Evolutionary conservation across 73 alveolate species (phyloP).

Genomic region (Vitrella brassicaformis): DNA sequence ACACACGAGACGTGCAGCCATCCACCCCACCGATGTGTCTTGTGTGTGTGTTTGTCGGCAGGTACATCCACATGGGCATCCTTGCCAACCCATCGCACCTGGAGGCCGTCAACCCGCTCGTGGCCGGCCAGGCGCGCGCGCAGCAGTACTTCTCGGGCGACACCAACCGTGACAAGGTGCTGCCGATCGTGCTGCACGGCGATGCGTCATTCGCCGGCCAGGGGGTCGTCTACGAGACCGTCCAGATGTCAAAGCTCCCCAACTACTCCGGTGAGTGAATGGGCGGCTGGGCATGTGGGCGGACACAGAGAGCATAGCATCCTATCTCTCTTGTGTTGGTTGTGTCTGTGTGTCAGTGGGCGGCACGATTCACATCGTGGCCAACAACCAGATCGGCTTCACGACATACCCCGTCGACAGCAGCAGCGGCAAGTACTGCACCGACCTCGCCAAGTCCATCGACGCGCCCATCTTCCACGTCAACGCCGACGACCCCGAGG

Average conservation of each 20-base stretch:
- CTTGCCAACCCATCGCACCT: conserved; percentile 82
- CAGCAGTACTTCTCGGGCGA: conserved; percentile 49
- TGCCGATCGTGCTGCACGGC: conserved; percentile 66
- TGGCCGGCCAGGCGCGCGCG: conserved; percentile 68
- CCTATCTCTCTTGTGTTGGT: too few relatives aligned
- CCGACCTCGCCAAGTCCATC: conserved; percentile 59
- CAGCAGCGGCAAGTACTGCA: conserved; percentile 55
- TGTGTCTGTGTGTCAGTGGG: too few relatives aligned
- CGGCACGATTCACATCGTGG: conserved; percentile 71
- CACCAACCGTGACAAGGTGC: conserved; percentile 33
- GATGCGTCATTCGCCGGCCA: conserved; percentile 85
- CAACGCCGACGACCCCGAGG: conserved; percentile 51
- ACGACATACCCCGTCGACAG: conserved; percentile 64
- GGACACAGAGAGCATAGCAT: too few relatives aligned
- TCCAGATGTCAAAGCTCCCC: conserved; percentile 55
- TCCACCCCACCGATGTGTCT: not conserved
- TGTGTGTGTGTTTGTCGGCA: not conserved
- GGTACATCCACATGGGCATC: conserved; percentile 8
- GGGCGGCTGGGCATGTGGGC: too few relatives aligned
- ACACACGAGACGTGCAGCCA: not conserved
- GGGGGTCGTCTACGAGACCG: conserved; percentile 74
- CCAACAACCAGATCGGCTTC: conserved; percentile 71
- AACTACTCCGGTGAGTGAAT: too few relatives aligned
- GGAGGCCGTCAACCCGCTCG: conserved; percentile 76
- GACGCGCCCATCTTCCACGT: conserved; percentile 81